These are phyloP conservation scores for Colletotrichum liaoningense DNA, from an alignment of 2,329 filamentous ascomycete genomes.

Conservation along the genomic window DNA sequence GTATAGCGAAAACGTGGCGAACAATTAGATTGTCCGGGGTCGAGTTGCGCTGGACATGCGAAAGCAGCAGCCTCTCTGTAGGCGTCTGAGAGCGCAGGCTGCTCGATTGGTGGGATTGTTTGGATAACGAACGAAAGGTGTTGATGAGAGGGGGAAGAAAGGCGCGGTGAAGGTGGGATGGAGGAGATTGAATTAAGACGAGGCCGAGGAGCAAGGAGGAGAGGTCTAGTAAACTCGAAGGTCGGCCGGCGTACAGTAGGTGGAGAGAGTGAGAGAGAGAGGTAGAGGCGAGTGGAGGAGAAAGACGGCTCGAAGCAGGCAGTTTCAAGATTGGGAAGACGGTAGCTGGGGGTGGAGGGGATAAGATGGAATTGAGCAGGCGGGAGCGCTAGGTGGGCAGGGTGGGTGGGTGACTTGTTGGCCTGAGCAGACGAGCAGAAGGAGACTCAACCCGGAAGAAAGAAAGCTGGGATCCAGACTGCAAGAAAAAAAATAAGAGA, in stretches of 20 bases:
- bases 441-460: background rate
- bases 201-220: conserved; percentile 28
- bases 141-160: background rate
- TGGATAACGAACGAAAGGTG: conserved; percentile 15
- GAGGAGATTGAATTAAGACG: conserved; percentile 3
- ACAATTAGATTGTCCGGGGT: conserved; percentile 20
- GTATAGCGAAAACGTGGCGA: background rate
- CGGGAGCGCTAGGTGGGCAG: conserved; percentile 25
- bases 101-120: background rate
- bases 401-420: conserved; percentile 16
- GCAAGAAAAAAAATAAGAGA: background rate
- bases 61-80: conserved; percentile 10
- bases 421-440: conserved; percentile 21
- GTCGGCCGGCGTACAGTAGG: background rate
- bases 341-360: conserved; percentile 36
- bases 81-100: conserved; percentile 15
- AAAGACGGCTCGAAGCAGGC: conserved; percentile 21
- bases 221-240: conserved; percentile 22
- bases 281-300: conserved; percentile 21
- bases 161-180: conserved; percentile 2
- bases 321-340: conserved; percentile 30
- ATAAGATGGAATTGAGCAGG: conserved; percentile 37
- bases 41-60: conserved; percentile 25
- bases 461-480: background rate
- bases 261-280: background rate